Percentiles rank a stretch among this genome's conserved stretches.
phyloP scores from a whole-genome alignment of 2,329 filamentous ascomycete species.

The Arthrobotrys pseudoclavata region DNA sequence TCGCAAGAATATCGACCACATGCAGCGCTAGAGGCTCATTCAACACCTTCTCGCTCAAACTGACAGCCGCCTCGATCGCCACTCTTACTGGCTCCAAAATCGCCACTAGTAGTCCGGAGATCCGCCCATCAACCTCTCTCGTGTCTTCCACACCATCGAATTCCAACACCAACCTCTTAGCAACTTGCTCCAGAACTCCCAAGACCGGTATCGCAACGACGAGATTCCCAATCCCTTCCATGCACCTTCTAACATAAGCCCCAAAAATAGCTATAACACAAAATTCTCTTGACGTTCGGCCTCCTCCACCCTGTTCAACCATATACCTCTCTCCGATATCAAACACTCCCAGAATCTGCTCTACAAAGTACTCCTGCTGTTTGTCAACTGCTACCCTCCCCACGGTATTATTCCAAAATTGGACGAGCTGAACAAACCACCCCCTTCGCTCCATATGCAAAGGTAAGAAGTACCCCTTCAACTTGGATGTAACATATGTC shows the following conservation, averaged over 20 bases:
- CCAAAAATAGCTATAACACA: constrained; percentile 34
- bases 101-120: constrained; percentile 34
- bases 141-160: constrained; percentile 50
- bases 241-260: constrained; percentile 28
- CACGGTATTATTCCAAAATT: constrained; percentile 73
- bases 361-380: constrained; percentile 72
- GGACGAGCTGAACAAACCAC: constrained; percentile 71
- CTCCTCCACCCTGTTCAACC: constrained; percentile 10
- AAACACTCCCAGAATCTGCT: constrained; percentile 70
- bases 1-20: constrained; percentile 23
- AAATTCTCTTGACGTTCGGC: constrained; percentile 40
- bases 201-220: constrained; percentile 43
- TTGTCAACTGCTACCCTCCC: constrained; percentile 73
- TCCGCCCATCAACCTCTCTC: constrained; percentile 40
- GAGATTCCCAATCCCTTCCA: constrained; percentile 33
- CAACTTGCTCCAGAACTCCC: constrained; percentile 18
- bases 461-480: constrained; percentile 73
- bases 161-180: constrained; percentile 25
- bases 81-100: constrained; percentile 39
- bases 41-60: constrained; percentile 4
- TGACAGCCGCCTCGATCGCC: constrained; percentile 31
- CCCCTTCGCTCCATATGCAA: constrained; percentile 66
- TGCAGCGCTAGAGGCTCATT: constrained; percentile 35
- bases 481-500: constrained; percentile 73
- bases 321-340: constrained; percentile 30